Conservation (phyloP, 2,329 filamentous ascomycete species). For the Beauveria asiatica region DNA sequence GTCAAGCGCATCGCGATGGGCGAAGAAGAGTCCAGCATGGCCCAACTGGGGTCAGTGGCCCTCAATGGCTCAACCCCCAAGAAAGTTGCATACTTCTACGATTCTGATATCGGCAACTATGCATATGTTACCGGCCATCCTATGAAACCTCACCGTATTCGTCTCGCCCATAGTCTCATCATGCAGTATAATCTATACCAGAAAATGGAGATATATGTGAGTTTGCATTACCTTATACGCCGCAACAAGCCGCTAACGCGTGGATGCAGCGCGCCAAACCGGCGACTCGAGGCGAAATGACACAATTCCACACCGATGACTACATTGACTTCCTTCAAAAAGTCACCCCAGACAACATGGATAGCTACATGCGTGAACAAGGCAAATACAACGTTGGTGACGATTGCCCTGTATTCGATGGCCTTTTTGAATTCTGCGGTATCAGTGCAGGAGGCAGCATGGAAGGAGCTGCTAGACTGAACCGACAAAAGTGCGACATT, state of each 20-base stretch:
- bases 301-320: slow-evolving; percentile 87
- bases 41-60: slow-evolving; percentile 36
- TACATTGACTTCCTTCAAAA: slow-evolving; percentile 94
- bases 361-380: slow-evolving; percentile 79
- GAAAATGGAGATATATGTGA: slow-evolving; percentile 91
- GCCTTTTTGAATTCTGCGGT: slow-evolving; percentile 92
- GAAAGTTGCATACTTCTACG: slow-evolving; percentile 96
- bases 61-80: slow-evolving; percentile 48
- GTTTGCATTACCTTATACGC: slow-evolving; percentile 29
- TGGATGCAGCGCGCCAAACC: slow-evolving; percentile 64
- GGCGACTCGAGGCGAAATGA: slow-evolving; percentile 82
- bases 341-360: slow-evolving; percentile 98
- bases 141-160: slow-evolving; percentile 97
- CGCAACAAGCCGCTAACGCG: slow-evolving; percentile 26
- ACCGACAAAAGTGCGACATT: slow-evolving; percentile 88
- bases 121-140: slow-evolving; percentile 94
- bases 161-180: slow-evolving; percentile 88
- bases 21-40: slow-evolving; percentile 26
- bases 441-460: slow-evolving; percentile 91
- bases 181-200: slow-evolving; percentile 94
- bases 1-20: slow-evolving; percentile 22
- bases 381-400: slow-evolving; percentile 91
- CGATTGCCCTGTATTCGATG: slow-evolving; percentile 95
- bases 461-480: slow-evolving; percentile 83
- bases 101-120: slow-evolving; percentile 96